Base-by-base conservation (phyloP, 164 flowering plant genomes). In the Aristolochia fimbriata region DNA sequence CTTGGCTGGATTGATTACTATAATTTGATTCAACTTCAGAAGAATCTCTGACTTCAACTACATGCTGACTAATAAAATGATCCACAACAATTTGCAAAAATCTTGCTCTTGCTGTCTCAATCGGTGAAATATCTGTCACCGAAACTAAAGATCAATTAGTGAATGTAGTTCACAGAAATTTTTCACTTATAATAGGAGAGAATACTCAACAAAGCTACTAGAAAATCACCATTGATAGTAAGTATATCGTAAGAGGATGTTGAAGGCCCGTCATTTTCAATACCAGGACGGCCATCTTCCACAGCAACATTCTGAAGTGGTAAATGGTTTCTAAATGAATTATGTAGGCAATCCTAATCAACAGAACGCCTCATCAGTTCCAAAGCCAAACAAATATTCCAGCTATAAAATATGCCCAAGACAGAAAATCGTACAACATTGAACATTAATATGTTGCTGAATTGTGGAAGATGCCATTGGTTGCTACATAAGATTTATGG, bases 61-160 rank as follows among this genome's bases (percentile, higher is more conserved):
- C 76, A 69, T 81, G 89, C 24, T 83, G 76, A 47, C 47, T 49
- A 19, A 94, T 81, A 61, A 94, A 94, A 76, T 83, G 63, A 68
- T 94, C 92, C 72, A 88, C 91, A 59, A 91, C 62, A 63, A 91
- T 73, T 72, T 91, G 88, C 78, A 94, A 64, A 73, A 91, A 85
- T 62, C 96, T 87, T 22, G 88, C 95, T 64, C 96, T 76, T 51
- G 96, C 83, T 4, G 86, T 75, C 76, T 91, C 99, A 70, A 94
- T 91, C n/a, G 99, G 97, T 7, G 80, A 72, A 60, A 94, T 67
- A 83, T 91, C 99, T 94, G 72, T 19, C 6, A 15, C 58, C 52
- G n/a, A 62, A 62, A 13, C 22, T 21, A 6, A 33, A 17, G 14
- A 55, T 55, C 51, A 49, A 16, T 49, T 16, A 20, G 21, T 15